Percentiles rank a stretch among this genome's conserved stretches.
phyloP scores from a whole-genome alignment of 2,329 filamentous ascomycete genomes.

The Phaeosphaeriaceae sp. region DNA sequence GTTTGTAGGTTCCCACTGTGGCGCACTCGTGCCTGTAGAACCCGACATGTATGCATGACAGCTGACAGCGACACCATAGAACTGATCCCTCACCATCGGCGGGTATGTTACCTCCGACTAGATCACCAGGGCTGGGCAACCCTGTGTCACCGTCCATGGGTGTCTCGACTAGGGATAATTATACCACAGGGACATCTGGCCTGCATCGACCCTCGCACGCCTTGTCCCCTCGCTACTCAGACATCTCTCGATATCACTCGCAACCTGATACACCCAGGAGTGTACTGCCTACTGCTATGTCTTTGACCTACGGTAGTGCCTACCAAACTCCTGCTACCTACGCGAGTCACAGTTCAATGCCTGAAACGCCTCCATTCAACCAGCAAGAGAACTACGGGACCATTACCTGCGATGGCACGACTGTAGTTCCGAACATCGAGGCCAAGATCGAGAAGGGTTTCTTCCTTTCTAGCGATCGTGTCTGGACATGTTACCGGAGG shows the following conservation, averaged over 20 bases:
- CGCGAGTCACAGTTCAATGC: conserved; percentile 22
- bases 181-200: conserved; percentile 51
- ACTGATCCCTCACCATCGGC: conserved; percentile 56
- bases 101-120: conserved; percentile 53
- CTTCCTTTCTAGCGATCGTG: conserved; percentile 75
- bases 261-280: conserved; percentile 49
- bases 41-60: conserved; percentile 45
- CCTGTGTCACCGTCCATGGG: conserved; percentile 52
- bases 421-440: conserved; percentile 75
- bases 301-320: conserved; percentile 31
- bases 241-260: conserved; percentile 44
- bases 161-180: conserved; percentile 54
- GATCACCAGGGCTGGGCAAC: conserved; percentile 52
- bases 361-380: conserved; percentile 55
- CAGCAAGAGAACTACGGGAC: conserved; percentile 62
- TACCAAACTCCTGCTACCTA: conserved; percentile 25
- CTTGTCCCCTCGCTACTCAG: conserved; percentile 46
- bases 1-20: conserved; percentile 55
- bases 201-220: conserved; percentile 43
- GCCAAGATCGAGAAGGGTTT: conserved; percentile 90
- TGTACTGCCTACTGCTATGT: conserved; percentile 41
- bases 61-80: conserved; percentile 50
- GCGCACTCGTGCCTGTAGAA: conserved; percentile 45
- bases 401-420: conserved; percentile 67
- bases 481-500: conserved; percentile 91